phyloP scores from a whole-genome alignment of 2,329 filamentous ascomycete genomes.

The Myriosclerotinia curreyana region DNA sequence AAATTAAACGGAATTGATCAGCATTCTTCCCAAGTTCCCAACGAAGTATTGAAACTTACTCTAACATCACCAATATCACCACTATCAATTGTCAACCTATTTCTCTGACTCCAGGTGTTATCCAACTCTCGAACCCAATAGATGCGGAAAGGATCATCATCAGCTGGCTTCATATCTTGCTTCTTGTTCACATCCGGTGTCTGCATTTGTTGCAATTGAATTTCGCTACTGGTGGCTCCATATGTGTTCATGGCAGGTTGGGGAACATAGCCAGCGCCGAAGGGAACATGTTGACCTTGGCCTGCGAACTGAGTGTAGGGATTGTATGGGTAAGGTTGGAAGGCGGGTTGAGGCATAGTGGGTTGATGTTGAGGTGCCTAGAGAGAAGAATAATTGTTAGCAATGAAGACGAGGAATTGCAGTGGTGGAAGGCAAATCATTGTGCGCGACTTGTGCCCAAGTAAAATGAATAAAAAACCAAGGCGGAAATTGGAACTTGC shows the following conservation, averaged over 20 bases:
- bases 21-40: not conserved
- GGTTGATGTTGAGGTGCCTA: constrained; percentile 6
- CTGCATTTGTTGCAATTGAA: constrained; percentile 33
- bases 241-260: constrained; percentile 26
- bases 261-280: constrained; percentile 23
- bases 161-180: constrained; percentile 61
- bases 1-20: not conserved
- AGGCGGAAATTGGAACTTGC: not conserved
- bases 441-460: not conserved
- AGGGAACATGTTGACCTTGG: constrained; percentile 18
- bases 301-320: constrained; percentile 1
- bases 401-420: not conserved
- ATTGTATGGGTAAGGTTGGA: constrained; percentile 12
- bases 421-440: not conserved
- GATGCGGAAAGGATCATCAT: constrained; percentile 57
- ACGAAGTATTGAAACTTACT: not conserved
- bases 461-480: not conserved
- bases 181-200: constrained; percentile 30
- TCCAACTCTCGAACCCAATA: constrained; percentile 62
- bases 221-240: constrained; percentile 30
- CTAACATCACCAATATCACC: constrained; percentile 50
- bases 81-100: constrained; percentile 58
- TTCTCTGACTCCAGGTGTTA: constrained; percentile 57
- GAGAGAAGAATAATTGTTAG: not conserved
- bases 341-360: not conserved